Base-by-base conservation (phyloP, 1,284 basidiomycete genomes). In the Ustilago shanxiensis region DNA sequence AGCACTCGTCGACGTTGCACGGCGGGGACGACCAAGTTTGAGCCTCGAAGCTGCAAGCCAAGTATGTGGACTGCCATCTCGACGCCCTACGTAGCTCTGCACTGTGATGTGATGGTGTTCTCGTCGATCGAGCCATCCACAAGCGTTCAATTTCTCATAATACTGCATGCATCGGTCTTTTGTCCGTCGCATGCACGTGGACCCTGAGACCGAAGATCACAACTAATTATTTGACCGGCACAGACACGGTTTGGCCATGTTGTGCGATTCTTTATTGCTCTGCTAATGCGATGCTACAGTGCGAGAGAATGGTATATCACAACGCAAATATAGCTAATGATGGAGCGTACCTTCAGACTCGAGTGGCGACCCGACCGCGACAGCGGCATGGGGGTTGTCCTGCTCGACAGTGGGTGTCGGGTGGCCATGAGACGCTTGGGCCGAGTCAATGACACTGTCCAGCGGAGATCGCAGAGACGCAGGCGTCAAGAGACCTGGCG, bases 381-480 rank as follows among this genome's bases (percentile, higher is more conserved):
- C 29, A 14, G 44, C 1, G 1, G 18, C 13, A 26, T 66, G 37
- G 24, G 57, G 53, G 28, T 72, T 28, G 10, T 14, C 29, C 7
- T 52, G 64, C 26, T 73, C 71, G 2, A 52, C 31, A 8, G 71
- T 57, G 3, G 71, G 66, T 16, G 66, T 73, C 10, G 66, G 66
- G 28, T 74, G 72, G 16, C 72, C 72, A 6, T 74, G 72, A 20
- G 72, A 74, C 7, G 72, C 72, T 24, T 70, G 66, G 7, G 72
- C 72, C 37, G 72, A 74, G 45, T 74, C 72, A 16, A 74, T 70
- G 14, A 70, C 66, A 22, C 6, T 41, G 11, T 74, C 72, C 2
- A 74, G 60, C 10, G 66, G 72, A 3, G 66, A 74, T 33, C 66
- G 62, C 35, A 74, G 53, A 31, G 62, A 69, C 9, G 66, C 55